Percentiles rank a stretch among this genome's conserved stretches.
phyloP scores from a whole-genome alignment of 805 yeast species.

The Kuraishia hungarica region DNA sequence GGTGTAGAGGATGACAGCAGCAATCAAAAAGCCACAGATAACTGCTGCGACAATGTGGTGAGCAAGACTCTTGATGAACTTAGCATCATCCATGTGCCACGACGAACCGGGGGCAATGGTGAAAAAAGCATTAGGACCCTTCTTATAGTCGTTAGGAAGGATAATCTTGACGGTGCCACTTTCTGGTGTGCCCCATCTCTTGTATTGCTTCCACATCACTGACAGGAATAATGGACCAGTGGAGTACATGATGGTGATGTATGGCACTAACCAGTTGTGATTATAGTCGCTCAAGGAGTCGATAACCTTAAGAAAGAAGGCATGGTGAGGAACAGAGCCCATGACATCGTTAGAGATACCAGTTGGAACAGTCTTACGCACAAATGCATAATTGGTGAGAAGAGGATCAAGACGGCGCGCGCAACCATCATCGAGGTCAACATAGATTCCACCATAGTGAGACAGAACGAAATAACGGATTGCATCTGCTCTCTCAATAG shows the following conservation, averaged over 20 bases:
- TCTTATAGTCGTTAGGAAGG: constrained; percentile 66
- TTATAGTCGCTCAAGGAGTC: constrained; percentile 56
- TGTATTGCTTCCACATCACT: constrained; percentile 81
- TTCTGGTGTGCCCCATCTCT: constrained; percentile 67
- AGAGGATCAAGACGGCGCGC: constrained; percentile 71
- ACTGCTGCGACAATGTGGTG: constrained; percentile 69
- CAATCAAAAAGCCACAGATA: constrained; percentile 58
- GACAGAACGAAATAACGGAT: constrained; percentile 77
- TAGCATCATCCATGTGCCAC: constrained; percentile 89
- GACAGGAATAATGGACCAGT: constrained; percentile 89
- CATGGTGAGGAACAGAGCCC: constrained; percentile 85
- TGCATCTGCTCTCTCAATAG: constrained; percentile 86
- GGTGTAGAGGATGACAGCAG: constrained; percentile 32
- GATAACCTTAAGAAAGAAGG: constrained; percentile 67
- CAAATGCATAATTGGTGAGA: constrained; percentile 75
- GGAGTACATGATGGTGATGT: constrained; percentile 85
- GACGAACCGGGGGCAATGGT: constrained; percentile 76
- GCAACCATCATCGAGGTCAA: constrained; percentile 89
- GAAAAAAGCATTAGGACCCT: constrained; percentile 55
- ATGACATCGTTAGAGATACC: constrained; percentile 90
- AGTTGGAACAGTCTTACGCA: constrained; percentile 79
- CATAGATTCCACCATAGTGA: constrained; percentile 85
- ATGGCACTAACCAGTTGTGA: constrained; percentile 77
- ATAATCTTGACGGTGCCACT: constrained; percentile 61
- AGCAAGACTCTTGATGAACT: constrained; percentile 63